These are phyloP conservation scores for Exophiala calicioides DNA, from an alignment of 2,329 filamentous ascomycete species.

Conservation along the genomic window DNA sequence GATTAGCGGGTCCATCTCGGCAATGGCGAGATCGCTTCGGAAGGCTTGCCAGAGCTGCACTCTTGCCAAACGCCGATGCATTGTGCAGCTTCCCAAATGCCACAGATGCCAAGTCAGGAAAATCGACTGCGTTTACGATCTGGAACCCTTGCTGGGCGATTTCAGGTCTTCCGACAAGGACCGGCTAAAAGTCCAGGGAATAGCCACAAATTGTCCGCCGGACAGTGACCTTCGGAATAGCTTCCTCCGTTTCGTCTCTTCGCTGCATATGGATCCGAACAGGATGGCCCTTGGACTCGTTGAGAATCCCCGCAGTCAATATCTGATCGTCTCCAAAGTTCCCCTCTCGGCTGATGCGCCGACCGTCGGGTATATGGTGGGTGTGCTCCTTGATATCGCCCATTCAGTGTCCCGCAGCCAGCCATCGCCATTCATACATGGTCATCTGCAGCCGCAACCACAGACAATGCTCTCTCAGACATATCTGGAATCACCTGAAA, in stretches of 20 bases:
- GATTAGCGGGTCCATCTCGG: too few relatives aligned
- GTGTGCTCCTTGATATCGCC: conserved; percentile 2
- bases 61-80: conserved; percentile 4
- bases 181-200: too few relatives aligned
- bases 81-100: conserved; percentile 9
- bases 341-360: not conserved
- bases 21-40: not conserved
- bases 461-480: conserved; percentile 1
- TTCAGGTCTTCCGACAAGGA: too few relatives aligned
- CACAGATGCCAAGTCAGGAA: conserved; percentile 1
- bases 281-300: conserved; percentile 1
- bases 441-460: conserved; percentile 1
- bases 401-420: conserved; percentile 1
- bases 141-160: conserved; percentile 3
- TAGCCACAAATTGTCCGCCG: too few relatives aligned
- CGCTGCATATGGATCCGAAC: conserved; percentile 8
- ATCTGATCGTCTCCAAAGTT: not conserved
- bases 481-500: too few relatives aligned
- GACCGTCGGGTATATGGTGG: conserved; percentile 2
- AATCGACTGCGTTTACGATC: conserved; percentile 11
- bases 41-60: conserved; percentile 9
- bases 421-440: conserved; percentile 2
- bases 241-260: conserved; percentile 7
- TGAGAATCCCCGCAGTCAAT: not conserved
- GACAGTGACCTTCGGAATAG: too few relatives aligned